A percentile compares a stretch with the other conserved stretches of the same genome.
phyloP scores from a whole-genome alignment of 2,329 filamentous ascomycete genomes.

The Fusarium nurragi region DNA sequence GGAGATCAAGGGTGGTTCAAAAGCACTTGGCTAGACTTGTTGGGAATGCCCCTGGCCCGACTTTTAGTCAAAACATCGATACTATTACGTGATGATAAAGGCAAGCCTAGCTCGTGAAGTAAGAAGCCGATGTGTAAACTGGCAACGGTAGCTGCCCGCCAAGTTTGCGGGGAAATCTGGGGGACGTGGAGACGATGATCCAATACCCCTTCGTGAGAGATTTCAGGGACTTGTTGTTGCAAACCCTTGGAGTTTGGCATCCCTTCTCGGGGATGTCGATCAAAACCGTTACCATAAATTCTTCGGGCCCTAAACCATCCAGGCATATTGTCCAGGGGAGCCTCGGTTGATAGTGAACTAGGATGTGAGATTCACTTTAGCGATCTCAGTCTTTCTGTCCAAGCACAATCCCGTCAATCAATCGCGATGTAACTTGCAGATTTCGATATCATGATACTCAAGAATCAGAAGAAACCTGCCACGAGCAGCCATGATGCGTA shows the following conservation, averaged over 20 bases:
- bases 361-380: constrained; percentile 29
- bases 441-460: constrained; percentile 2
- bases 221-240: constrained; percentile 14
- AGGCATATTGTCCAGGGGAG: constrained; percentile 6
- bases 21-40: constrained; percentile 26
- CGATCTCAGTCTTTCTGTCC: constrained; percentile 5
- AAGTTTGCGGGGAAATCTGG: constrained; percentile 45
- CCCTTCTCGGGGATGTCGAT: constrained; percentile 17
- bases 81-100: constrained; percentile 43
- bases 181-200: constrained; percentile 31
- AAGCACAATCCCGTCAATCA: constrained; percentile 5
- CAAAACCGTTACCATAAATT: constrained; percentile 23
- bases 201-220: constrained; percentile 10
- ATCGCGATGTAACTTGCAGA: not conserved
- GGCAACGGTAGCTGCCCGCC: constrained; percentile 14
- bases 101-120: constrained; percentile 32
- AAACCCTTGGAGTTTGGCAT: constrained; percentile 8
- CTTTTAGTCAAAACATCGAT: constrained; percentile 40
- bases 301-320: constrained; percentile 8
- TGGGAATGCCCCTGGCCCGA: constrained; percentile 23
- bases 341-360: constrained; percentile 14
- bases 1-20: constrained; percentile 37
- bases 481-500: constrained; percentile 12
- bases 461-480: constrained; percentile 1
- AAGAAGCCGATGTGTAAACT: constrained; percentile 22